These are phyloP conservation scores for Mycena galericulata DNA, from an alignment of 768 basidiomycete species.

Conservation along the genomic window DNA sequence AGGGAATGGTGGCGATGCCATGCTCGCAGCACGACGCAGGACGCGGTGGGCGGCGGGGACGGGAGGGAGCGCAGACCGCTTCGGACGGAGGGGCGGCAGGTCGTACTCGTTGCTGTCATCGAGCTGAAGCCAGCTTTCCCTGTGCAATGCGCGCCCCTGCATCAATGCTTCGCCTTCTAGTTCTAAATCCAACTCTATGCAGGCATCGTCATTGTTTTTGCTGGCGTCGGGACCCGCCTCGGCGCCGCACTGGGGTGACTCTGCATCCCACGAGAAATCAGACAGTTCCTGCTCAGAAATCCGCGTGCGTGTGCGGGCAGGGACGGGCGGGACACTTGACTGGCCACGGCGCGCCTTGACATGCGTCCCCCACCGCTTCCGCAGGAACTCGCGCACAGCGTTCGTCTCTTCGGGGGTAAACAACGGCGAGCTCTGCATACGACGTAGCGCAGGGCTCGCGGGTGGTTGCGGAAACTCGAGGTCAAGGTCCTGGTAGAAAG, in stretches of 20 bases:
- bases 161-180: constrained; percentile 31
- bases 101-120: neutral
- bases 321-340: neutral
- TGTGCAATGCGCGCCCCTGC: constrained; percentile 8
- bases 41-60: neutral
- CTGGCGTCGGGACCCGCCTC: neutral
- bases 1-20: constrained; percentile 23
- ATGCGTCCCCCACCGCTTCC: constrained; percentile 38
- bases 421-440: constrained; percentile 59
- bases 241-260: constrained; percentile 23
- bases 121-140: constrained; percentile 21
- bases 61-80: neutral
- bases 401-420: constrained; percentile 46
- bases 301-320: neutral
- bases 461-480: constrained; percentile 53
- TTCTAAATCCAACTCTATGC: constrained; percentile 6
- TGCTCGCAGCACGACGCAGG: constrained; percentile 32
- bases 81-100: constrained; percentile 10
- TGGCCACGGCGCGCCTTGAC: neutral
- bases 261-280: constrained; percentile 31
- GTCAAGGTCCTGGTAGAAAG: constrained; percentile 46
- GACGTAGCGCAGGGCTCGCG: constrained; percentile 53
- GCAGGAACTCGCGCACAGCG: constrained; percentile 38
- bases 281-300: constrained; percentile 1
- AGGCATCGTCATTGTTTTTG: neutral